Evolutionary conservation across 108 stramenopile genomes (phyloP), one percentile per base, ranked within the genome.

Genomic region (Nitzschia sp.): DNA sequence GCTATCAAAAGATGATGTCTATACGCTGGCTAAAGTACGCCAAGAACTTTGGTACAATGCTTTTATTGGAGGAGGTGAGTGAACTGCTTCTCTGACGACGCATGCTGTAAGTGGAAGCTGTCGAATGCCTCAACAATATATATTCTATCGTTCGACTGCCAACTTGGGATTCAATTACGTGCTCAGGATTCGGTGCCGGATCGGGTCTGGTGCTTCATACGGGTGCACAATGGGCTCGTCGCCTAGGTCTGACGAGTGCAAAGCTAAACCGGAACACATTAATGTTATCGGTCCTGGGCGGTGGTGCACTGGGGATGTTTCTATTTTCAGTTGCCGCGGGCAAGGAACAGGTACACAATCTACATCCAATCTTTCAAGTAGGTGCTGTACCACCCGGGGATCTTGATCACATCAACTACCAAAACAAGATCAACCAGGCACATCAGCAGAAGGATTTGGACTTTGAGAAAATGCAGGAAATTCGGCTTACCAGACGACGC

Each of bases 331-430:
- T 82, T 0, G 76, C 85, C 3, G 60, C 81, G 54, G 92, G 92
- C 6, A 91, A 91, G 66, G 90, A 90, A 71, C 58, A 76, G 25
- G 93, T 91, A 0, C 90, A 94, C 63, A 33, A 66, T 18, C 72
- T 94, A 19, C 89, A 90, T 75, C 86, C 81, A 24, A 88, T 94
- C 57, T 94, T 90, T 71, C 63, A 84, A 70, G 64, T 79, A 28
- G 86, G 86, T 46, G 66, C 74, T 32, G 71, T 65, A 36, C 66
- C 79, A 18, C 75, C 72, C 72, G 64, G 51, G 17, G 58, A 59
- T 3, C 47, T 70, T 45, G 69, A 70, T 35, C 54, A 35, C 38
- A 31, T 19, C 1, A 35, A 53, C 32, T 65, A 69, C 26, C 33
- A 23, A 26, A 58, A n/a, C 42, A 62, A 18, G 23, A 34, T 62